phyloP scores from a whole-genome alignment of 2,329 filamentous ascomycete genomes.

The Teratosphaeria epicoccoides region DNA sequence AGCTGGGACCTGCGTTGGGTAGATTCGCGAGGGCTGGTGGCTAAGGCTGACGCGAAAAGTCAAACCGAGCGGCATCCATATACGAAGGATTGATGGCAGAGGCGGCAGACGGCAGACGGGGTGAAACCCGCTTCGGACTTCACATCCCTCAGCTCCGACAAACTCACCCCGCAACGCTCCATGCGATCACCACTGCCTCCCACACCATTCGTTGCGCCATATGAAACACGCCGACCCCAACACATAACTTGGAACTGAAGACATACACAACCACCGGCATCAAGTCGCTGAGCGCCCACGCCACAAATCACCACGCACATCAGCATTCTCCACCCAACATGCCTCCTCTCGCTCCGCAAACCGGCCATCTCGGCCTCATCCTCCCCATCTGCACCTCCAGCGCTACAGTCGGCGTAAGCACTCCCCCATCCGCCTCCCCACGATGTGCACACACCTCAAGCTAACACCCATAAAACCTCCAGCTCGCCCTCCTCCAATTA shows the following conservation, averaged over 20 bases:
- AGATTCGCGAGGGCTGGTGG: constrained; percentile 65
- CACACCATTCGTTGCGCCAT: background rate
- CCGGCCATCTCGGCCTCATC: constrained; percentile 20
- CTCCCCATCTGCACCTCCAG: constrained; percentile 21
- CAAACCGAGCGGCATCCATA: background rate
- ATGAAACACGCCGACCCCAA: background rate
- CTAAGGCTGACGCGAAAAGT: constrained; percentile 7
- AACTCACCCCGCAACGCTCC: background rate
- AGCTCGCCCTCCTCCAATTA: constrained; percentile 15
- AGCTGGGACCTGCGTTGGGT: constrained; percentile 74
- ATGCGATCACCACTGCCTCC: background rate
- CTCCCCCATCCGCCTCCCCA: background rate
- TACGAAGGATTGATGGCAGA: background rate
- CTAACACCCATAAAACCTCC: no score
- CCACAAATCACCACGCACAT: background rate
- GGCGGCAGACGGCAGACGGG: no score
- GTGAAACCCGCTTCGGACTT: background rate
- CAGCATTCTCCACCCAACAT: constrained; percentile 6
- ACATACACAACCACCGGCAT: no score
- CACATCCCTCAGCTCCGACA: background rate
- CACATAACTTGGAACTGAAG: no score
- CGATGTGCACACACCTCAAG: no score
- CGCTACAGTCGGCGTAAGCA: constrained; percentile 16
- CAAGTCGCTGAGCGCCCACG: no score
- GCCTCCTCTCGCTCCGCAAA: constrained; percentile 16